Base-by-base conservation (phyloP, 1,284 basidiomycete species). In the Sanghuangporus sanghuang region DNA sequence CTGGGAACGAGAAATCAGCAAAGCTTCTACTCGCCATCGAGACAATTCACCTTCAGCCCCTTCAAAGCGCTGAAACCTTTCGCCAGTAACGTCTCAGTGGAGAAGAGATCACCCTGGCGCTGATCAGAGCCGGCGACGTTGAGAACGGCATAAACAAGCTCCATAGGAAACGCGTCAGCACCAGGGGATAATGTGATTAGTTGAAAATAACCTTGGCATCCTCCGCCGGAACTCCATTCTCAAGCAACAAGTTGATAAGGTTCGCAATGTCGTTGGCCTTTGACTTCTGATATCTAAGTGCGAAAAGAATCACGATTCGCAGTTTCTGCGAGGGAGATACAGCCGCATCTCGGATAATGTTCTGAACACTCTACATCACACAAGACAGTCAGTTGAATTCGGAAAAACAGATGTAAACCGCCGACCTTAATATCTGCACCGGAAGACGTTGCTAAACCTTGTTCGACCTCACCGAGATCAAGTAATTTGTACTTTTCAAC, bases 51-150 rank as follows among this genome's bases (percentile, higher is more conserved):
- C 81, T 98, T 98, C 62, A 99, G 79, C 1, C 97, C 97, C 73
- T 98, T 98, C 66, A 99, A 75, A 0, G 96, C 97, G 40, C 91
- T 95, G 66, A 95, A 92, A 6, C 97, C 97, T 71, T 96, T 90
- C 1, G 94, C 94, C 68, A 99, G 88, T 63, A 99, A 81, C 49
- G 95, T 96, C 73, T 98, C 96, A 62, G 93, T 98, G 50, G 94
- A 95, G 73, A 99, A 99, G 55, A 99, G 78, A 75, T 99, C 97
- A 71, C 98, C 96, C 77, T 99, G 97, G 36, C 97, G 85, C 71
- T 98, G 94, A 73, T 99, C 96, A 1, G 93, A 87, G 40, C 97
- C 97, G 0, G 96, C 93, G 61, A 97, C 86, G 70, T 98, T 97
- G 65, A 99, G 79, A 68, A 96, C 84, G 35, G 94, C 92, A 74